Percentiles rank a stretch among this genome's conserved stretches.
Conservation (phyloP, 2,329 filamentous ascomycete species). For the Claviceps purpurea region DNA sequence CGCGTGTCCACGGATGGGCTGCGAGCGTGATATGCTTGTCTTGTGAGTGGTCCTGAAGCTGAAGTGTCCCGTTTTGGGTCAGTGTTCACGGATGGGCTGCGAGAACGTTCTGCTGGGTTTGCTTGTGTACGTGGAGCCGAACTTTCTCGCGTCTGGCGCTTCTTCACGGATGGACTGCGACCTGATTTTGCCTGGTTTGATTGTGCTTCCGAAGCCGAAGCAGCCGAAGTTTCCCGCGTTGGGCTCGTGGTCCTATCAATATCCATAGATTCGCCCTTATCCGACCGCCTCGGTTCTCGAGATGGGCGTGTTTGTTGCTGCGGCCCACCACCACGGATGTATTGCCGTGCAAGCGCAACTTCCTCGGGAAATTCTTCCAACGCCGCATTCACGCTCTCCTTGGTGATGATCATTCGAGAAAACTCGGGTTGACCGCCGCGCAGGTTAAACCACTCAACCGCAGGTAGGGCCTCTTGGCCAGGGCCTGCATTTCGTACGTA, state of each 20-base stretch:
- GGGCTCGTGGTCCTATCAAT: background rate
- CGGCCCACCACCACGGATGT: background rate
- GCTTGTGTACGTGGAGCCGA: background rate
- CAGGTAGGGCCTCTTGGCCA: conserved; percentile 18
- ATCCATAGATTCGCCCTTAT: conserved; percentile 1
- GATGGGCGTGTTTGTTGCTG: background rate
- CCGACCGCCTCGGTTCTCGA: background rate
- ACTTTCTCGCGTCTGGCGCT: background rate
- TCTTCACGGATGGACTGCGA: no score
- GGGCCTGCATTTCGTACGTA: conserved; percentile 23
- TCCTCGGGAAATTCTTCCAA: conserved; percentile 21
- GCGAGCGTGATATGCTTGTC: background rate
- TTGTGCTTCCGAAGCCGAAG: no score
- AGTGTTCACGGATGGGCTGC: background rate
- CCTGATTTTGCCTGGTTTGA: no score
- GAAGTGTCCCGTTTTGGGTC: background rate
- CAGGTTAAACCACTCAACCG: conserved; percentile 29
- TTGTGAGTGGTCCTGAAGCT: background rate
- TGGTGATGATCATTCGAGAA: conserved; percentile 20
- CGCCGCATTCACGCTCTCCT: conserved; percentile 21
- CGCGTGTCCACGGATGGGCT: background rate
- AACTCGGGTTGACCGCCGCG: conserved; percentile 17
- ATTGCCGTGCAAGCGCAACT: conserved; percentile 10
- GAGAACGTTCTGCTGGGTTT: background rate
- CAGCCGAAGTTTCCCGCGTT: no score